phyloP scores from a whole-genome alignment of 148 eudicot genomes.

The Selenicereus undatus region DNA sequence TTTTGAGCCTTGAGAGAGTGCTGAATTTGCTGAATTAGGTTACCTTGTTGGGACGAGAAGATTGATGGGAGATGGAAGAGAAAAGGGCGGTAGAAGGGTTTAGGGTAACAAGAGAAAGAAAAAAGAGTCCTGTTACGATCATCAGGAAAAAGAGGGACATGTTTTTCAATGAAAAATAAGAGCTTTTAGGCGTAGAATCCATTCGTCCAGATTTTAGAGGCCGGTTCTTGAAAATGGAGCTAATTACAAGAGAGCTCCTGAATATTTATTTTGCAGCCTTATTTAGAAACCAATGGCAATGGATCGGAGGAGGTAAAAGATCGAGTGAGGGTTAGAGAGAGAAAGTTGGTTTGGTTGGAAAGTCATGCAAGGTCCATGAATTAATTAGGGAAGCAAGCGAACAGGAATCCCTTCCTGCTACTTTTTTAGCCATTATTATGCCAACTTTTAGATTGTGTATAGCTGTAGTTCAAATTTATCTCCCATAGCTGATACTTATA shows the following conservation, averaged over 20 bases:
- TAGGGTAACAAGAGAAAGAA: slow-evolving; percentile 5
- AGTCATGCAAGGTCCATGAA: slow-evolving; percentile 29
- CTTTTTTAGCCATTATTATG: too few species aligned
- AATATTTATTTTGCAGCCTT: not conserved
- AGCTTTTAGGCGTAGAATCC: slow-evolving; percentile 8
- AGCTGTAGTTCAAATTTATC: too few species aligned
- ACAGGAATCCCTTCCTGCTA: too few species aligned
- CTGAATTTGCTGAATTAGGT: not conserved
- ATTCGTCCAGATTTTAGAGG: slow-evolving; percentile 5
- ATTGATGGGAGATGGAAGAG: slow-evolving; percentile 8
- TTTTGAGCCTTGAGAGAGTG: not conserved
- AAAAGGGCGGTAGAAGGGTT: slow-evolving; percentile 13
- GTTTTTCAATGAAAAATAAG: slow-evolving; percentile 7
- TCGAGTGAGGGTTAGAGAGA: too few species aligned
- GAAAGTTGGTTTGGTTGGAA: slow-evolving; percentile 22
- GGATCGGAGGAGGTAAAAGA: not conserved
- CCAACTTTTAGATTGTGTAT: too few species aligned
- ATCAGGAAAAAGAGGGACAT: slow-evolving; percentile 11
- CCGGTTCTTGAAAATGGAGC: not conserved
- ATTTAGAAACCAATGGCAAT: too few species aligned
- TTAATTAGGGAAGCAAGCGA: too few species aligned
- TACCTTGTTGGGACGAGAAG: slow-evolving; percentile 19
- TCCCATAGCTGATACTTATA: too few species aligned
- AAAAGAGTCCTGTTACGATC: slow-evolving; percentile 4
- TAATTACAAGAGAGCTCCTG: too few species aligned